Evolutionary conservation across 2,329 filamentous ascomycete species (phyloP).

Genomic region (Fusarium buxicola): DNA sequence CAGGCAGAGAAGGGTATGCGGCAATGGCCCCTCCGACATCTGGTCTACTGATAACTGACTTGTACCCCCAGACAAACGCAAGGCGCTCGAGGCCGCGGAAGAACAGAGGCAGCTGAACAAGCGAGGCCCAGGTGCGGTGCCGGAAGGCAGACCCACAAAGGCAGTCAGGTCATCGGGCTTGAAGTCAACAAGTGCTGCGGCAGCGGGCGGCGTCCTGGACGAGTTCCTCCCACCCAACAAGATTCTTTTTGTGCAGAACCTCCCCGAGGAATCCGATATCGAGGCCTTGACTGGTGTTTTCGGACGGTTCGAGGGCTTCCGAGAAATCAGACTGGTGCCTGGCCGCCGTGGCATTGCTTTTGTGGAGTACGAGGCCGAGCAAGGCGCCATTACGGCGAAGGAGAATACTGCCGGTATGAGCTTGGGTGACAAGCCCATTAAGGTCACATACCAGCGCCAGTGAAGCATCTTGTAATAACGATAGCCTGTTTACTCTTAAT

Average conservation of each 20-base stretch:
- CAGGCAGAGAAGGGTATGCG: constrained; percentile 87
- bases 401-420: constrained; percentile 90
- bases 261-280: constrained; percentile 87
- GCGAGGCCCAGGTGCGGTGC: constrained; percentile 62
- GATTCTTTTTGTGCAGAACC: constrained; percentile 91
- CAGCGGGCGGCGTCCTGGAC: constrained; percentile 86
- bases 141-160: constrained; percentile 72
- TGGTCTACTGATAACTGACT: not conserved
- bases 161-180: constrained; percentile 70
- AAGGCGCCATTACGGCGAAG: constrained; percentile 91
- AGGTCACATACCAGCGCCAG: constrained; percentile 96
- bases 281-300: constrained; percentile 86
- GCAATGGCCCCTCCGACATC: no score
- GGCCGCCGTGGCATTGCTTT: constrained; percentile 91
- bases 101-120: constrained; percentile 84
- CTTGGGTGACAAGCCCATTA: constrained; percentile 82
- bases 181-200: constrained; percentile 77
- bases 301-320: constrained; percentile 90
- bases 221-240: constrained; percentile 98
- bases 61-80: constrained; percentile 71
- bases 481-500: constrained; percentile 5
- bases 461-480: constrained; percentile 53
- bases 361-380: constrained; percentile 93
- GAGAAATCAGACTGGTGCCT: constrained; percentile 90
- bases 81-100: constrained; percentile 83